Evolutionary conservation across 345 rosid genomes (phyloP), one percentile per base, ranked within the genome.

Genomic region (Physaria fendleri): DNA sequence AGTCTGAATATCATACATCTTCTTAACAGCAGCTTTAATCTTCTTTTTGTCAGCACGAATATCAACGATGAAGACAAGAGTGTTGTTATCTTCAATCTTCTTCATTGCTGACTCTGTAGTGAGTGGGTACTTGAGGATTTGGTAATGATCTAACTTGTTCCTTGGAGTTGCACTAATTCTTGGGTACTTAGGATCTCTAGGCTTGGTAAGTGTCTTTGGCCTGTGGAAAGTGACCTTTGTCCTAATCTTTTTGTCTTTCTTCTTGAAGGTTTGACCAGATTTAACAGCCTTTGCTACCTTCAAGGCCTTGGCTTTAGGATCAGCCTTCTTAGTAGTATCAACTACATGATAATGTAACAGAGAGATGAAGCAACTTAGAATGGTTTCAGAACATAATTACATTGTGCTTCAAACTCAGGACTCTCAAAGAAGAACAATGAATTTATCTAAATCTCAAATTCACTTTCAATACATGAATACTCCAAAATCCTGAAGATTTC

Each of bases 21-120:
- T 93, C 82, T 85, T 85, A 30, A 93, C 95, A 3, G 95, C 95
- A 65, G 74, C 91, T 73, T 87, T 86, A 14, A 93, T 93, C 78
- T 87, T 87, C 76, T 89, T 89, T 76, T 93, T 89, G 75, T 83
- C 91, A 3, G 99, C 94, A 62, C 90, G 89, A 30, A 93, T 77
- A 78, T 93, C 95, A 29, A 93, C 99, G 32, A 93, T 93, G 79
- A 93, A 93, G 6, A 89, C 97, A 71, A 89, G 74, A 18, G 99
- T 93, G 76, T 86, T 93, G 81, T 87, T 89, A 52, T 93, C 97
- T 30, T 93, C 97, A 46, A 89, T 93, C 78, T 89, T 93, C 71
- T 89, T 89, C 97, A 93, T 93, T 0, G 99, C 97, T 1, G 90
- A 83, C 61, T 92, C 95, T 0, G 99, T 93, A 9, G 97, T 93